Conservation (phyloP, 1,284 basidiomycete genomes). For the Irpex lacteus region DNA sequence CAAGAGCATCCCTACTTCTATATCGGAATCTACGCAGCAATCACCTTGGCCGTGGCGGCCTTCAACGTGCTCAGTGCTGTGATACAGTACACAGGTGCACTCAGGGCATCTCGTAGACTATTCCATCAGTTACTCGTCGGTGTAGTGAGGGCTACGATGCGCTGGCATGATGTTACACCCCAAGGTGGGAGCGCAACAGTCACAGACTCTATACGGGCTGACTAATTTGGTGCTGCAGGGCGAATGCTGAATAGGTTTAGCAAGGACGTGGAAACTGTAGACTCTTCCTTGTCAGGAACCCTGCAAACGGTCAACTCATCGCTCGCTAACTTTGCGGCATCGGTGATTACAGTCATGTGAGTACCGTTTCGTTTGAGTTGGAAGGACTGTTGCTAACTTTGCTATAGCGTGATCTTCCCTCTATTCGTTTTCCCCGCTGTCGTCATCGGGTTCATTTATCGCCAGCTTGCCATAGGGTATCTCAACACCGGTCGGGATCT, state of each 20-base stretch:
- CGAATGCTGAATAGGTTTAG: slow-evolving; percentile 68
- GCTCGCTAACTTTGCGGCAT: slow-evolving; percentile 68
- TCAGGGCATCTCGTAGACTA: slow-evolving; percentile 57
- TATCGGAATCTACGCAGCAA: slow-evolving; percentile 57
- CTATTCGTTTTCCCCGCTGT: slow-evolving; percentile 70
- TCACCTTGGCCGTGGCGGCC: slow-evolving; percentile 46
- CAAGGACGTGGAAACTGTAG: slow-evolving; percentile 81
- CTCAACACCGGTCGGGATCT: slow-evolving; percentile 76
- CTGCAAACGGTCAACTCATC: slow-evolving; percentile 73
- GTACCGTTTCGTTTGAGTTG: slow-evolving; percentile 18
- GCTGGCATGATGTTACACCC: slow-evolving; percentile 50
- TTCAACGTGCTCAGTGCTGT: slow-evolving; percentile 43
- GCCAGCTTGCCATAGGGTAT: slow-evolving; percentile 68
- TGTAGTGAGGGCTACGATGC: slow-evolving; percentile 64
- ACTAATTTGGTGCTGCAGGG: slow-evolving; percentile 27
- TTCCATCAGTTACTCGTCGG: slow-evolving; percentile 53
- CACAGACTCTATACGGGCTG: too few species aligned
- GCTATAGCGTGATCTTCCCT: slow-evolving; percentile 59
- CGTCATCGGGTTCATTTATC: slow-evolving; percentile 63
- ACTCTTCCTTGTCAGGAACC: slow-evolving; percentile 65
- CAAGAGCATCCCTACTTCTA: slow-evolving; percentile 61
- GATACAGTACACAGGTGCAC: slow-evolving; percentile 60
- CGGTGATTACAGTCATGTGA: slow-evolving; percentile 61
- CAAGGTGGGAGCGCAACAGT: slow-evolving; percentile 30
- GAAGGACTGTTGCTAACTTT: not conserved